Conservation (phyloP, 345 rosid species). For the Alliaria petiolata region DNA sequence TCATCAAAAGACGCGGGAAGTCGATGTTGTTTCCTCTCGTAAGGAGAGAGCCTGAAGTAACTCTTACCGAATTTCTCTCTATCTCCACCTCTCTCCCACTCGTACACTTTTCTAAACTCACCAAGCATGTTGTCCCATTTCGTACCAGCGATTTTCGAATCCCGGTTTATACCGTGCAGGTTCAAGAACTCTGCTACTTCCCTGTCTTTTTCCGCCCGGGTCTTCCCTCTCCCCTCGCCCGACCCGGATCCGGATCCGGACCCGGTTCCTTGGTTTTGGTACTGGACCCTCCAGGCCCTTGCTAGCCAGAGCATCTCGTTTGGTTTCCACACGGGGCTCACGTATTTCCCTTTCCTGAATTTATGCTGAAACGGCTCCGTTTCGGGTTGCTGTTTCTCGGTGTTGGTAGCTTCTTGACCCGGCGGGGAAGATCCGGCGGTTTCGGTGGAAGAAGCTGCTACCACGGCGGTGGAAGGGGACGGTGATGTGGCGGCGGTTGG, state of each 20-base stretch:
- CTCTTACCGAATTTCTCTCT: constrained; percentile 75
- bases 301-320: constrained; percentile 97
- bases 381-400: constrained; percentile 48
- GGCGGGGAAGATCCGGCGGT: constrained; percentile 72
- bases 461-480: constrained; percentile 31
- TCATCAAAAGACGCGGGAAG: constrained; percentile 98
- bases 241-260: constrained; percentile 40
- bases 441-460: constrained; percentile 74
- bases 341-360: constrained; percentile 85
- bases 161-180: constrained; percentile 76
- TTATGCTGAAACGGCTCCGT: constrained; percentile 55
- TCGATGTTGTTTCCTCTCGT: constrained; percentile 75
- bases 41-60: constrained; percentile 93
- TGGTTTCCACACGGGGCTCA: constrained; percentile 99
- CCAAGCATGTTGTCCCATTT: constrained; percentile 99
- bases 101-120: constrained; percentile 88
- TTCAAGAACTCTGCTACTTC: constrained; percentile 91
- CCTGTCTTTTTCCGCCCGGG: constrained; percentile 89
- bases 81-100: constrained; percentile 89
- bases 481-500: constrained; percentile 43
- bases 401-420: constrained; percentile 55
- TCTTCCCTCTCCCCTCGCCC: constrained; percentile 64
- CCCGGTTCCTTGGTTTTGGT: constrained; percentile 42
- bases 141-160: constrained; percentile 92
- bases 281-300: constrained; percentile 88